Base-by-base conservation (phyloP, 2,329 filamentous ascomycete species). In the Colletotrichum simmondsii region DNA sequence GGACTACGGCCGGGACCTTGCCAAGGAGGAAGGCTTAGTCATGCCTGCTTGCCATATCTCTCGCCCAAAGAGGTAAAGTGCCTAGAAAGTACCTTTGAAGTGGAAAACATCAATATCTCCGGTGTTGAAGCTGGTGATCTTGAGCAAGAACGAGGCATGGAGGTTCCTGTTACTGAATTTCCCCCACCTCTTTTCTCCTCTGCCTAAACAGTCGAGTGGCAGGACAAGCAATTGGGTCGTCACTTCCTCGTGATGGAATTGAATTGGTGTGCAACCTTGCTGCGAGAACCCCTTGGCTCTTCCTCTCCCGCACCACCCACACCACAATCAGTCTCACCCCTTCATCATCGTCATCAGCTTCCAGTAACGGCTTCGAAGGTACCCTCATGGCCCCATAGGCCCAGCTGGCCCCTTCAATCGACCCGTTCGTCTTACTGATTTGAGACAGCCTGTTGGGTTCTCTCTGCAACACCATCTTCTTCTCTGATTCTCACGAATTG, bases 401-500 rank as follows among this genome's bases (percentile, higher is more conserved):
- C 32, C 52, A 59, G 11, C 12, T 26, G 58, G 53, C 32, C 11
- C 19, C 32, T 5, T 24, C n/a, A 11, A n/a, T 11, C 37, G 26
- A 52, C 53, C 14, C 22, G 30, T 49, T 53, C 6, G 59, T 64
- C 60, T 65, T 32, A 72, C 59, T 60, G 35, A 54, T 60, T 54
- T 32, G 1, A 28, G 46, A 35, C 24, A 16, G 42, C 8, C 56
- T 22, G 6, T 19, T 53, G 28, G 30, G n/a, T 68, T 11, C 16
- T 30, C 26, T 49, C 59, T 56, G 30, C 56, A 64, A 54, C 42
- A 49, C 22, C 53, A 59, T 16, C 28, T 46, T 49, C 10, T 64
- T 26, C 70, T 37, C 32, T 26, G 56, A 46, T 32, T 42, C 16
- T 22, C 60, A 28, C 70, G 49, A 72, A 72, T 72, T 72, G 70